Conservation (phyloP, 805 yeast genomes). For the Saccharomycopsis fibuligera region DNA sequence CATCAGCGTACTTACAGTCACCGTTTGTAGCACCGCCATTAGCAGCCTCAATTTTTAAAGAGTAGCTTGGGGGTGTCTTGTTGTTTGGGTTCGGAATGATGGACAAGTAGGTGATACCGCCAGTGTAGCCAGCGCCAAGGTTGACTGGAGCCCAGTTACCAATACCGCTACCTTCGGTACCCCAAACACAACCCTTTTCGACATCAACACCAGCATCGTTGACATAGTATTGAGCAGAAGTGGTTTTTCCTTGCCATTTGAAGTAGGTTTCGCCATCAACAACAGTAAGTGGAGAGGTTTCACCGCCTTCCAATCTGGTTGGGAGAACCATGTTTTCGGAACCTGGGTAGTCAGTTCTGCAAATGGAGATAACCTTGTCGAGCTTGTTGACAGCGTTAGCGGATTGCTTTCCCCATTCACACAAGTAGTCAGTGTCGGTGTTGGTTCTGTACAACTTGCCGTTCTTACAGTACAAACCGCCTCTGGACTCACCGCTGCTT, state of each 20-base stretch:
- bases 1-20: slow-evolving; percentile 72
- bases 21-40: slow-evolving; percentile 56
- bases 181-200: slow-evolving; percentile 95
- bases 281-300: slow-evolving; percentile 59
- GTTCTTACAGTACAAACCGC: slow-evolving; percentile 80
- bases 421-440: slow-evolving; percentile 57
- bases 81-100: slow-evolving; percentile 76
- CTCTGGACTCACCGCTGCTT: slow-evolving; percentile 80
- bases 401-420: slow-evolving; percentile 68
- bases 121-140: slow-evolving; percentile 66
- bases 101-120: slow-evolving; percentile 58
- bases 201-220: slow-evolving; percentile 90
- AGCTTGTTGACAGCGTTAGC: slow-evolving; percentile 54
- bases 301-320: slow-evolving; percentile 69
- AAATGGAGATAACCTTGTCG: slow-evolving; percentile 67
- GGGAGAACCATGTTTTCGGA: slow-evolving; percentile 98
- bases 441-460: slow-evolving; percentile 84
- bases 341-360: slow-evolving; percentile 99
- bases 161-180: slow-evolving; percentile 63
- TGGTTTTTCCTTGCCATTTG: slow-evolving; percentile 70
- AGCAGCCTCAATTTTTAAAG: slow-evolving; percentile 72
- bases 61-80: slow-evolving; percentile 47
- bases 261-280: slow-evolving; percentile 75
- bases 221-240: slow-evolving; percentile 95
- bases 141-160: slow-evolving; percentile 94